Conservation (phyloP, 345 rosid genomes). For the Hibiscus mutabilis region DNA sequence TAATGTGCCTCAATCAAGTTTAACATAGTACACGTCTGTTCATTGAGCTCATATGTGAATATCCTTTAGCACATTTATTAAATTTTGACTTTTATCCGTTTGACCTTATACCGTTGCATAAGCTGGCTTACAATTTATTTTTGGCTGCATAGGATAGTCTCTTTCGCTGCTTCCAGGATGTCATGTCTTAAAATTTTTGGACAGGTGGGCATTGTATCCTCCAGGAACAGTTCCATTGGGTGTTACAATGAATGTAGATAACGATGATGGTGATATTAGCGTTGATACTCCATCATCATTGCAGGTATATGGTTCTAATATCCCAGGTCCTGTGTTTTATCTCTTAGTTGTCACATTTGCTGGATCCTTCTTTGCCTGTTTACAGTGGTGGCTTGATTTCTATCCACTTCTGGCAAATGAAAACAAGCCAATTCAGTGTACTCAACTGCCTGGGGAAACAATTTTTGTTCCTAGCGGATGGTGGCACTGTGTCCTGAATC, state of each 20-base stretch:
- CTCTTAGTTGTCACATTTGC: slow-evolving; percentile 12
- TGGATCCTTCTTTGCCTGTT: slow-evolving; percentile 5
- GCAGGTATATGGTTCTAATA: slow-evolving; percentile 46
- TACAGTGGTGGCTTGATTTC: slow-evolving; percentile 95
- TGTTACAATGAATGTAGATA: slow-evolving; percentile 89
- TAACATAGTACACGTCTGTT: background rate
- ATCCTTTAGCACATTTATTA: background rate
- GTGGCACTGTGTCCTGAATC: slow-evolving; percentile 96
- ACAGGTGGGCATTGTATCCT: slow-evolving; percentile 98
- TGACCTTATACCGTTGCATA: background rate
- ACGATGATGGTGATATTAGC: slow-evolving; percentile 89
- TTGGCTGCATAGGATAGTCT: background rate
- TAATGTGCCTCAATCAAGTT: background rate
- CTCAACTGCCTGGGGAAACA: slow-evolving; percentile 88
- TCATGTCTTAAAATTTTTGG: slow-evolving; percentile 13
- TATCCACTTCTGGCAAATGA: slow-evolving; percentile 86
- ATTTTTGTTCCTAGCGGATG: slow-evolving; percentile 95
- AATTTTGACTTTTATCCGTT: background rate
- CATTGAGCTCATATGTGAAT: background rate
- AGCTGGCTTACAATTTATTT: background rate
- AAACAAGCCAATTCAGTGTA: slow-evolving; percentile 91
- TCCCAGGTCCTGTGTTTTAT: background rate
- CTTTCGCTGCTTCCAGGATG: slow-evolving; percentile 13
- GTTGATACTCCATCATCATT: slow-evolving; percentile 83
- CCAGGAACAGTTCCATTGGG: slow-evolving; percentile 96